Conservation (phyloP, 495 filamentous ascomycete species). For the Glutinoglossum americanum region DNA sequence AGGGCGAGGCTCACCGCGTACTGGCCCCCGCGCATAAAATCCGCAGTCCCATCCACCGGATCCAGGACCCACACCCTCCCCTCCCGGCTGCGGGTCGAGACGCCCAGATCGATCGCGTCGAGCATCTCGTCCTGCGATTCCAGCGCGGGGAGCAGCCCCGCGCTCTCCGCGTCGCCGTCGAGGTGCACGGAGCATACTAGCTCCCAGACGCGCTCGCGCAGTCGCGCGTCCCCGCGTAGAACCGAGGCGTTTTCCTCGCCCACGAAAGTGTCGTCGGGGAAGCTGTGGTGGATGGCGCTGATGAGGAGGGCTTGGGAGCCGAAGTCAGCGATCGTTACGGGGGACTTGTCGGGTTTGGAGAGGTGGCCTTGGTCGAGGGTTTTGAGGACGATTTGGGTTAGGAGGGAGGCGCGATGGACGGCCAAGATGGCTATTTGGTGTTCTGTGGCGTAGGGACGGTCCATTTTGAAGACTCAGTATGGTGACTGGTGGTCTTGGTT, state of each 20-base stretch:
- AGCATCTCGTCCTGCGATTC: slow-evolving; percentile 54
- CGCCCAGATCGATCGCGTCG: slow-evolving; percentile 62
- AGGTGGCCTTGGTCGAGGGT: slow-evolving; percentile 77
- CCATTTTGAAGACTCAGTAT: too few species aligned
- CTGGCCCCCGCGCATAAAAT: slow-evolving; percentile 85
- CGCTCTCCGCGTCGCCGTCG: slow-evolving; percentile 39
- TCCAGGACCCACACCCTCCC: slow-evolving; percentile 93
- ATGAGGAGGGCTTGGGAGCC: slow-evolving; percentile 95
- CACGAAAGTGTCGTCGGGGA: slow-evolving; percentile 78
- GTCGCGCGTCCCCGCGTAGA: slow-evolving; percentile 42
- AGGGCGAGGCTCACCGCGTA: slow-evolving; percentile 87
- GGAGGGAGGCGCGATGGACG: slow-evolving; percentile 67
- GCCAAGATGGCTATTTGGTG: slow-evolving; percentile 73
- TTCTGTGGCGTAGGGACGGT: too few species aligned
- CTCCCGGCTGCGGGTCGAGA: slow-evolving; percentile 49
- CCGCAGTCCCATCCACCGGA: slow-evolving; percentile 93
- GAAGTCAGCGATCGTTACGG: slow-evolving; percentile 93
- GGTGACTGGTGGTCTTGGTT: too few species aligned
- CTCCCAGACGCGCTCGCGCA: slow-evolving; percentile 61
- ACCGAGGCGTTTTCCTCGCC: slow-evolving; percentile 79
- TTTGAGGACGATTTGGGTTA: slow-evolving; percentile 86
- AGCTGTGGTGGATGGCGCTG: slow-evolving; percentile 63
- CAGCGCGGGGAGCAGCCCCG: slow-evolving; percentile 45
- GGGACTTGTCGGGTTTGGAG: slow-evolving; percentile 82
- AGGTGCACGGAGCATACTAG: slow-evolving; percentile 51